These are phyloP conservation scores for Blastobotrys elegans DNA, from an alignment of 1,139 yeast species.

Conservation along the genomic window DNA sequence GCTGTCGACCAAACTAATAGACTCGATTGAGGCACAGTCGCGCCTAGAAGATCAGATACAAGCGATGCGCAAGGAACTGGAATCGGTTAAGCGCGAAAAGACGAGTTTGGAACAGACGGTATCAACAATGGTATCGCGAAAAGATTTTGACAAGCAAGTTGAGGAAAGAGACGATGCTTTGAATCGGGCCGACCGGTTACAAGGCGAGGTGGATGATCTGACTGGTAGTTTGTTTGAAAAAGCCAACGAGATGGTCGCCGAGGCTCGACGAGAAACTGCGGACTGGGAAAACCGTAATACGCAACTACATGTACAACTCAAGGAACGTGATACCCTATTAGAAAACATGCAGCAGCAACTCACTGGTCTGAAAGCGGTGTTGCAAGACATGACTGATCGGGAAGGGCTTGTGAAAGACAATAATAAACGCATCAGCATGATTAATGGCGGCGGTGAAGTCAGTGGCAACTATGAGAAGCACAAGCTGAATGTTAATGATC, in stretches of 20 bases:
- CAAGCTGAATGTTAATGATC: not conserved
- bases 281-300: constrained; percentile 40
- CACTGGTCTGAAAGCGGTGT: constrained; percentile 57
- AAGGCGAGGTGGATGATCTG: constrained; percentile 66
- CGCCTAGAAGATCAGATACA: constrained; percentile 35
- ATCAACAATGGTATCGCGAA: constrained; percentile 26
- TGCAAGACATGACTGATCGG: constrained; percentile 43
- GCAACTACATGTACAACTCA: constrained; percentile 58
- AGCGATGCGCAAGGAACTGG: constrained; percentile 28
- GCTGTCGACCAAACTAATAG: constrained; percentile 34
- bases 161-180: constrained; percentile 41
- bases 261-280: constrained; percentile 46
- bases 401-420: constrained; percentile 16
- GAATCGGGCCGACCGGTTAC: constrained; percentile 45
- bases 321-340: constrained; percentile 66
- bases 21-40: constrained; percentile 36
- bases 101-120: constrained; percentile 23
- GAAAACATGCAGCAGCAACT: constrained; percentile 66
- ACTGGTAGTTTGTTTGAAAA: constrained; percentile 64
- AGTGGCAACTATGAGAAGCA: not conserved
- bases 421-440: not conserved
- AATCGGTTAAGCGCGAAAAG: constrained; percentile 26
- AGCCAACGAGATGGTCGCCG: constrained; percentile 68
- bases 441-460: not conserved
- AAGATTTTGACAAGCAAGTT: constrained; percentile 23